Evolutionary conservation across 257 asterid genomes (phyloP), one percentile per base, ranked within the genome.

Genomic region (Misopates orontium): DNA sequence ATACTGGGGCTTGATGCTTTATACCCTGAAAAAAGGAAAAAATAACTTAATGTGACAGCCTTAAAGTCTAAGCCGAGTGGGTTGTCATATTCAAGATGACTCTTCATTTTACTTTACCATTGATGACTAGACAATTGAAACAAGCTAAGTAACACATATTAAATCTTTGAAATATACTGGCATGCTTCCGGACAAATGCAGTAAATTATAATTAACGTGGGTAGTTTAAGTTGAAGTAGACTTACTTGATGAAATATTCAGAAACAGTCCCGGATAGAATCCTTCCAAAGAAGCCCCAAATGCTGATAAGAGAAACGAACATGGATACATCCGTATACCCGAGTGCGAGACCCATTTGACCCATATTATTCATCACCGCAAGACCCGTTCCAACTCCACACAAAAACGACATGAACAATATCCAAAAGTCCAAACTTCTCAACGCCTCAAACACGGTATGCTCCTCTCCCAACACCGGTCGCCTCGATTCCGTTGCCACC

Each of bases 341-440:
- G 58, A 94, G 85, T 0, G 99, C 97, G 65, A 82, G 39, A 13
- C 99, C 99, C 93, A 93, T 90, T 62, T 93, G 99, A 2, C 98
- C 99, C 81, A 84, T 51, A 53, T 93, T 93, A 52, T 93, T 94
- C 99, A 83, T 83, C 60, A 90, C 99, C 0, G 99, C 89, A 0
- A 94, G 76, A 49, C 97, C 97, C 28, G 99, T 94, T 59, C 99
- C 99, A 1, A 92, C 97, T 41, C 98, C 98, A 49, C 98, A 89
- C 11, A 92, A 63, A 71, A 92, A 92, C 47, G 97, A 88, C 15
- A 56, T 68, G 71, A 94, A 94, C 74, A 94, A 56, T 48, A 93
- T 84, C 97, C 99, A 90, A 47, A 93, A 93, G 24, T 93, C 97
- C 1, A 86, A 32, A 18, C 82, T 81, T 21, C 24, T 78, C 57